Evolutionary conservation across 2,329 filamentous ascomycete species (phyloP).

Genomic region (Emmonsiellopsis sp.): DNA sequence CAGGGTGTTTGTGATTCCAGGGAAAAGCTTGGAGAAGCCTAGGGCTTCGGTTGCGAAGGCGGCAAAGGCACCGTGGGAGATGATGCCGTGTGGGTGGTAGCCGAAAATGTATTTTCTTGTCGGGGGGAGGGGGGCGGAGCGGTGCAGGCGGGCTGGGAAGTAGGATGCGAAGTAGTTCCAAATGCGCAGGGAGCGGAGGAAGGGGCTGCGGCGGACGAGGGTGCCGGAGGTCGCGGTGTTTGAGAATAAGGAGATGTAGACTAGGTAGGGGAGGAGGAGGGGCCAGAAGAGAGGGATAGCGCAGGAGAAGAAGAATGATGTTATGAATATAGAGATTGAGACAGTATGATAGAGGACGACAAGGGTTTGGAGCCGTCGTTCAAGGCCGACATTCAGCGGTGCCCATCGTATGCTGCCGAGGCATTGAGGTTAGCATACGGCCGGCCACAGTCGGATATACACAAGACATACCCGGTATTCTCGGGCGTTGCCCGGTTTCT

Average conservation of each 20-base stretch:
- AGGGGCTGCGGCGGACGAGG: conserved; percentile 63
- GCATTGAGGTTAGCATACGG: background rate
- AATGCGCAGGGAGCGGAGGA: conserved; percentile 60
- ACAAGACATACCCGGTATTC: background rate
- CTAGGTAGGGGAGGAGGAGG: conserved; percentile 62
- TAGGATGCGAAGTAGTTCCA: conserved; percentile 91
- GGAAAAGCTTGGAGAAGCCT: conserved; percentile 78
- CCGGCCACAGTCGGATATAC: background rate
- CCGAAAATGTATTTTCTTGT: conserved; percentile 93
- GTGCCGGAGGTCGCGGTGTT: conserved; percentile 66
- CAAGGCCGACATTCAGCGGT: conserved; percentile 63
- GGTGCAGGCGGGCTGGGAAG: conserved; percentile 81
- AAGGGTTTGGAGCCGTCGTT: conserved; percentile 65
- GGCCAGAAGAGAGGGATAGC: conserved; percentile 91
- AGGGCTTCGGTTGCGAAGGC: conserved; percentile 86
- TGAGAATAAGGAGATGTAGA: conserved; percentile 69
- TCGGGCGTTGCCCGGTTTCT: background rate
- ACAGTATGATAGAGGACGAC: conserved; percentile 67
- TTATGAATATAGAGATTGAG: conserved; percentile 59
- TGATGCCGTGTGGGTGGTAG: conserved; percentile 96
- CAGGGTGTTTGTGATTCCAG: conserved; percentile 87
- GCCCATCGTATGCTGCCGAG: conserved; percentile 65
- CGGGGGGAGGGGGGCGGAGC: conserved; percentile 66
- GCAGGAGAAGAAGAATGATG: conserved; percentile 82
- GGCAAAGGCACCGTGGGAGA: conserved; percentile 89